Base-by-base conservation (phyloP, 495 filamentous ascomycete genomes). In the Trichoderma orchidacearum region DNA sequence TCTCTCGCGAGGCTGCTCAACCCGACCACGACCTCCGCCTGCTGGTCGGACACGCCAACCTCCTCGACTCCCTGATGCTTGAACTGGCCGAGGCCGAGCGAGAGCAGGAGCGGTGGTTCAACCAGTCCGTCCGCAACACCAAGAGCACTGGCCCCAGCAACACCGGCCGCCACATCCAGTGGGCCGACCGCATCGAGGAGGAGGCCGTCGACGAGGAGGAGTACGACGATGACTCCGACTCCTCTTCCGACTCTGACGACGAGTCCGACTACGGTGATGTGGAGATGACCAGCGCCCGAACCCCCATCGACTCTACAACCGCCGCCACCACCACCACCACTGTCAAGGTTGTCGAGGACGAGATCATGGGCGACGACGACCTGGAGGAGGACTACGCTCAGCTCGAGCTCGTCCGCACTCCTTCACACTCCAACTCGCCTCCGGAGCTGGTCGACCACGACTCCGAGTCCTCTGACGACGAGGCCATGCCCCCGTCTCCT, bases 51-150 rank as follows among this genome's bases (percentile, higher is more conserved):
- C 93, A 98, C 72, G 93, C 93, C 78, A 98, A 98, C 79, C 84
- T 98, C 13, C 87, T 98, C 63, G 93, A 98, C 75, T 84, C 84
- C 12, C 76, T 98, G 62, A 97, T 96, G 93, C 76, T 96, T 59
- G 90, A 95, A 67, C 87, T 98, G 17, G 83, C 87, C 69, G 87
- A 94, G 36, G 93, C 94, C 65, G 94, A 98, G 76, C 80, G 83
- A 59, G 90, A 97, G 68, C 93, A 97, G 70, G 93, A 97, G 72
- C 85, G 80, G 55, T 97, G 94, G 94, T 97, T 96, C 84, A 90
- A 96, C 81, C 84, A 92, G 72, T 89, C 87, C 58, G 88, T 96
- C 71, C 81, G 76, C 67, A 86, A 85, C 63, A 89, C 87, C 63
- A 77, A 79, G 66, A 71, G 70, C 62, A 74, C 76, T 64, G 65